Percentiles rank a stretch among this genome's conserved stretches.
Evolutionary conservation across 2,329 filamentous ascomycete genomes (phyloP).

Genomic region (Gnomoniopsis sp.): DNA sequence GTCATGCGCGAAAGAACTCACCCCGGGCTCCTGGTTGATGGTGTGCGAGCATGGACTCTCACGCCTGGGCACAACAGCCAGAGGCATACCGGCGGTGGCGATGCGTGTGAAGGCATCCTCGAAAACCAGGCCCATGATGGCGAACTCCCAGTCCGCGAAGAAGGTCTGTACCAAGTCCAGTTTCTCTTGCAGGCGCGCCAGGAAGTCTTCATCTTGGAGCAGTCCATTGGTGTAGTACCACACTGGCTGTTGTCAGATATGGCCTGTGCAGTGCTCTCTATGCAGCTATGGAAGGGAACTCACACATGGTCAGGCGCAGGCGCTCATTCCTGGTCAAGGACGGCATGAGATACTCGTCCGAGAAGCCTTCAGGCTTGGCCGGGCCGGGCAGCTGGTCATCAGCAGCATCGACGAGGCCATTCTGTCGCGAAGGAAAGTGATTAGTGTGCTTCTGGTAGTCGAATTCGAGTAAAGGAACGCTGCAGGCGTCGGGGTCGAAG

Average conservation of each 20-base stretch:
- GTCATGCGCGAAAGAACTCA: conserved; percentile 17
- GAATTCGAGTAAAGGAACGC: neutral
- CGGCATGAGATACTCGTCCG: conserved; percentile 4
- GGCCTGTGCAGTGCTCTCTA: neutral
- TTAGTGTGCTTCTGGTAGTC: neutral
- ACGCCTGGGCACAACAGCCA: conserved; percentile 39
- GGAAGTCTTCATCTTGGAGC: conserved; percentile 35
- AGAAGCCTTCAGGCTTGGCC: neutral
- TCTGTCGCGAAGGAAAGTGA: neutral
- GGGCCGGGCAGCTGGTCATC: neutral
- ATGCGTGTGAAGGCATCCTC: conserved; percentile 40
- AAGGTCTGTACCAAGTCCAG: conserved; percentile 36
- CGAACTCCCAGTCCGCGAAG: conserved; percentile 40
- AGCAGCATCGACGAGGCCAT: too few species aligned
- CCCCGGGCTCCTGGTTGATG: conserved; percentile 31
- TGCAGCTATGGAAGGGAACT: neutral
- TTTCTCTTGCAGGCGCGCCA: conserved; percentile 39
- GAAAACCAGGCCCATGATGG: conserved; percentile 40
- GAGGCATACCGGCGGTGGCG: conserved; percentile 36
- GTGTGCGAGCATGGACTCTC: conserved; percentile 44
- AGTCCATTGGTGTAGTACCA: conserved; percentile 42
- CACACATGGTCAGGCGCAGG: conserved; percentile 28
- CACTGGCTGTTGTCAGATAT: conserved; percentile 17
- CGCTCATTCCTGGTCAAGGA: conserved; percentile 27
- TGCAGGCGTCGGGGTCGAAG: neutral